These are phyloP conservation scores for Didymella lethalis DNA, from an alignment of 2,329 filamentous ascomycete genomes.

Conservation along the genomic window DNA sequence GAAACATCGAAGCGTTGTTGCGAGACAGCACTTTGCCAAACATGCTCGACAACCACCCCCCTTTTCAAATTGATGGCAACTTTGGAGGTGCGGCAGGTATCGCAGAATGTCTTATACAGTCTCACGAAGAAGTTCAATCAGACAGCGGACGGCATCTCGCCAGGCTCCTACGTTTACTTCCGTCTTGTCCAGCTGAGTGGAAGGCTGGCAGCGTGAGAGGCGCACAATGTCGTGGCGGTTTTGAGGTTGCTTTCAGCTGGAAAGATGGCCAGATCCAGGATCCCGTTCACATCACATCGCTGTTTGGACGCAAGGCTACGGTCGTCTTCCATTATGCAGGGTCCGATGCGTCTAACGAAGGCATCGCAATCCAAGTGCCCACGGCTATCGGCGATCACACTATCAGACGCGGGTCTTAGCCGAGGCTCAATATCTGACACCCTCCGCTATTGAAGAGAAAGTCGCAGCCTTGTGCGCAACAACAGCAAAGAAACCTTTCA, in stretches of 20 bases:
- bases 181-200: conserved; percentile 20
- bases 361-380: conserved; percentile 6
- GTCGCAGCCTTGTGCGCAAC: background rate
- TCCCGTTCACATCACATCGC: conserved; percentile 10
- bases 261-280: conserved; percentile 9
- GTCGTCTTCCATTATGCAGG: conserved; percentile 12
- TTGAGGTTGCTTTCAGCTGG: conserved; percentile 21
- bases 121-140: conserved; percentile 1
- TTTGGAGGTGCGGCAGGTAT: conserved; percentile 60
- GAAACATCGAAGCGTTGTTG: conserved; percentile 53
- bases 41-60: conserved; percentile 48
- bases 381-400: conserved; percentile 7
- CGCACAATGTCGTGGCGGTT: conserved; percentile 17
- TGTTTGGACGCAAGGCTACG: conserved; percentile 4
- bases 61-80: conserved; percentile 62
- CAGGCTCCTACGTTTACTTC: conserved; percentile 16
- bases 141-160: too few species aligned
- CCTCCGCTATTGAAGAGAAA: background rate
- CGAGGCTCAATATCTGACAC: conserved; percentile 4
- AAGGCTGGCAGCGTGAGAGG: conserved; percentile 14
- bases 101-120: conserved; percentile 43
- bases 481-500: background rate
- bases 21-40: conserved; percentile 55
- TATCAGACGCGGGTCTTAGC: background rate
- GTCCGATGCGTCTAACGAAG: conserved; percentile 7